A percentile compares a stretch with the other conserved stretches of the same genome.
Evolutionary conservation across 73 alveolate species (phyloP).

Genomic region (Effrenium voratum): DNA sequence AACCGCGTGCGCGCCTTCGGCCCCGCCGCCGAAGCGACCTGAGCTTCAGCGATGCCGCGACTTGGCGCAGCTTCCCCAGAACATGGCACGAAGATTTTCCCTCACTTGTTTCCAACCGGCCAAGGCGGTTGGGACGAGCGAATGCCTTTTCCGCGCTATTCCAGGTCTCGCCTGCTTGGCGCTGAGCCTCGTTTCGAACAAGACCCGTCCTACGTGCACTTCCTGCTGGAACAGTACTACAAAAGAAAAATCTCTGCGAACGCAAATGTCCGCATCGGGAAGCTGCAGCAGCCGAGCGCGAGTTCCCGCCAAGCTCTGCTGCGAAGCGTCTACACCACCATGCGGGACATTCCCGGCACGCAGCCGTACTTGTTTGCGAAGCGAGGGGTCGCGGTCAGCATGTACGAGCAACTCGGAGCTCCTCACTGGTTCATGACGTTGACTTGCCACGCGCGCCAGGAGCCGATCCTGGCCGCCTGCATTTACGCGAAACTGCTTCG

Average conservation of each 20-base stretch:
- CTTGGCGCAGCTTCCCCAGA: not conserved
- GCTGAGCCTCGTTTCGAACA: not conserved
- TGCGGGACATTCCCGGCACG: not conserved
- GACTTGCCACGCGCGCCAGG: conserved; percentile 1
- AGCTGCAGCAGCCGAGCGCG: not conserved
- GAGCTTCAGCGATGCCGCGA: not conserved
- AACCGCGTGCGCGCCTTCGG: not conserved
- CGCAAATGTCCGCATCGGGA: not conserved
- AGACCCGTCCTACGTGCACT: not conserved
- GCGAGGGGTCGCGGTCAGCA: not conserved
- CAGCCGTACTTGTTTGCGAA: not conserved
- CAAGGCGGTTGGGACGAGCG: not conserved
- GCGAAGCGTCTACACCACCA: not conserved
- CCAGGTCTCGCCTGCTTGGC: not conserved
- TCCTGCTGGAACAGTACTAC: not conserved
- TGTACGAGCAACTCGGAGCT: not conserved
- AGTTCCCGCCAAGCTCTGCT: not conserved
- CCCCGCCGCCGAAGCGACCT: not conserved
- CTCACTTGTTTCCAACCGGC: not conserved
- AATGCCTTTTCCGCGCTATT: not conserved
- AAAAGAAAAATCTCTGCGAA: not conserved
- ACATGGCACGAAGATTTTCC: not conserved
- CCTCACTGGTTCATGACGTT: conserved; percentile 10
- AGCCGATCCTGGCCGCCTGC: not conserved
- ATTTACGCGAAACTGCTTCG: not conserved